These are phyloP conservation scores for Entamoeba moshkovskii DNA, from an alignment of 208 protist species.

Conservation along the genomic window DNA sequence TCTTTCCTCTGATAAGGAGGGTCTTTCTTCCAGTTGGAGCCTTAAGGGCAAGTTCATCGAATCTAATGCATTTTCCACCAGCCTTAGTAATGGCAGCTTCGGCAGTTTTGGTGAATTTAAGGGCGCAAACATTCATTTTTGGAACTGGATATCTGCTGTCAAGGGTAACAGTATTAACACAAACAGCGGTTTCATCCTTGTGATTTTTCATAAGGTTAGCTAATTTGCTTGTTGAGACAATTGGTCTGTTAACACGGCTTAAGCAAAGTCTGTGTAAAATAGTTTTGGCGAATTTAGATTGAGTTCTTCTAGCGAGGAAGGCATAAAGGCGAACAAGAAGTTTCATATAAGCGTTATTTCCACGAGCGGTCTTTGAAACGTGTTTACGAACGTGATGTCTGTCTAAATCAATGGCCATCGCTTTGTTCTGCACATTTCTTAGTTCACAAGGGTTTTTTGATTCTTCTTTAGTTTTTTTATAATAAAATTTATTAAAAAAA, in stretches of 20 bases:
- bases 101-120: conserved; percentile 88
- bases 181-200: conserved; percentile 80
- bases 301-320: conserved; percentile 47
- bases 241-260: conserved; percentile 77
- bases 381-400: too few species aligned
- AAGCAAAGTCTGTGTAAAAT: conserved; percentile 83
- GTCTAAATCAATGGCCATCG: too few species aligned
- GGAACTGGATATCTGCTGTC: conserved; percentile 74
- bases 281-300: conserved; percentile 87
- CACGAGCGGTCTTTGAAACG: too few species aligned
- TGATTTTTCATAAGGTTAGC: conserved; percentile 61
- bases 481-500: too few species aligned
- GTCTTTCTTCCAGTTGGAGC: conserved; percentile 84
- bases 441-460: too few species aligned
- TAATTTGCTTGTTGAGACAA: conserved; percentile 79
- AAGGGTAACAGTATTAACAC: conserved; percentile 93
- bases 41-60: conserved; percentile 91
- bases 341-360: too few species aligned
- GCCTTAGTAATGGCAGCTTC: conserved; percentile 85
- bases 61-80: conserved; percentile 91
- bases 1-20: conserved; percentile 82
- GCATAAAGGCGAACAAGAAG: not conserved
- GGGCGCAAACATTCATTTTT: conserved; percentile 72
- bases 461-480: too few species aligned
- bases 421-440: too few species aligned